Conservation (phyloP, 2,329 filamentous ascomycete species). For the Coleophoma crateriformis region DNA sequence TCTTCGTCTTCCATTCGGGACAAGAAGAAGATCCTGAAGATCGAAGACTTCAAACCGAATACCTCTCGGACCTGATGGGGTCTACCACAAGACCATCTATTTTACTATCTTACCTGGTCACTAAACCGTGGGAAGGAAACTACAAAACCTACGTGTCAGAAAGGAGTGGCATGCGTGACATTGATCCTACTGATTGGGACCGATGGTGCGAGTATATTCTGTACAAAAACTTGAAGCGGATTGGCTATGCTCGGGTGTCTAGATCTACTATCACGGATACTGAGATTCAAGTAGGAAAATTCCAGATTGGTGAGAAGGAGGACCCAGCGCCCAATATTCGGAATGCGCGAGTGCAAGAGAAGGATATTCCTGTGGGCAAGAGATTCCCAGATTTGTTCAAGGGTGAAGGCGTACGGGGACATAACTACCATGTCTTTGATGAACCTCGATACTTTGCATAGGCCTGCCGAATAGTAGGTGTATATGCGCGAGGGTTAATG, state of each 20-base stretch:
- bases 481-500: too few species aligned
- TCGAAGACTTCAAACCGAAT: slow-evolving; percentile 77
- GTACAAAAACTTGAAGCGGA: slow-evolving; percentile 80
- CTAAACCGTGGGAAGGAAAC: slow-evolving; percentile 83
- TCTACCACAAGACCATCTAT: slow-evolving; percentile 74
- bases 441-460: slow-evolving; percentile 68
- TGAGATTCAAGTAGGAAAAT: slow-evolving; percentile 94
- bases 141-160: slow-evolving; percentile 94
- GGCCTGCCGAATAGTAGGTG: neutral
- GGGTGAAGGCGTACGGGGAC: slow-evolving; percentile 80
- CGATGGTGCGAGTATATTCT: slow-evolving; percentile 99
- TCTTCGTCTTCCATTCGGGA: slow-evolving; percentile 97
- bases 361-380: slow-evolving; percentile 68
- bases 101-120: slow-evolving; percentile 87
- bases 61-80: slow-evolving; percentile 84
- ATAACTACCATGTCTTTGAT: slow-evolving; percentile 92
- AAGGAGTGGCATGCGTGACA: slow-evolving; percentile 86
- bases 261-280: slow-evolving; percentile 93
- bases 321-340: slow-evolving; percentile 57
- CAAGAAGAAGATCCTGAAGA: slow-evolving; percentile 97
- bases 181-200: slow-evolving; percentile 90
- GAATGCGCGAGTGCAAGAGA: slow-evolving; percentile 55
- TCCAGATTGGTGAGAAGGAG: slow-evolving; percentile 70
- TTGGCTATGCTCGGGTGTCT: slow-evolving; percentile 85
- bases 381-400: slow-evolving; percentile 82